These are phyloP conservation scores for Ostreobium quekettii DNA, from an alignment of 139 green algal species.

Conservation along the genomic window DNA sequence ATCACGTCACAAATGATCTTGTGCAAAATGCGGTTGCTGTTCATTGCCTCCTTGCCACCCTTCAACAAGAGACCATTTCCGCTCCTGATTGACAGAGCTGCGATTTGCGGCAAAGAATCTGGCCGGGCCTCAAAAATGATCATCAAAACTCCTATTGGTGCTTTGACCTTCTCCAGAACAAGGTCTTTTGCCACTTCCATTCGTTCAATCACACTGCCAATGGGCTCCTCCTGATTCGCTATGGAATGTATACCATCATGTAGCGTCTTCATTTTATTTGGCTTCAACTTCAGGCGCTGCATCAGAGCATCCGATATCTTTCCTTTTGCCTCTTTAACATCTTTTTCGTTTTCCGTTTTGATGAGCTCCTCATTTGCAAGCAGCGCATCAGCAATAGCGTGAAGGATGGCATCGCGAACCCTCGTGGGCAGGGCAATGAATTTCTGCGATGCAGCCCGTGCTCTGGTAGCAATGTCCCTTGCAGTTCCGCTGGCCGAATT, in stretches of 20 bases:
- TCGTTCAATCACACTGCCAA: constrained; percentile 51
- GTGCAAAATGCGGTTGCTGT: constrained; percentile 79
- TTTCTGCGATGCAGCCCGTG: constrained; percentile 60
- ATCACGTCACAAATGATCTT: constrained; percentile 48
- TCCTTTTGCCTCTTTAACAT: constrained; percentile 49
- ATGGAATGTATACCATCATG: constrained; percentile 62
- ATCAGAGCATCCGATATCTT: constrained; percentile 68
- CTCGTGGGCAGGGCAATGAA: constrained; percentile 67
- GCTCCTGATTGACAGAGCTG: constrained; percentile 67
- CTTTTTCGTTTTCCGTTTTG: constrained; percentile 71
- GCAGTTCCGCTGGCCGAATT: too few species aligned
- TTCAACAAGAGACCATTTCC: constrained; percentile 37
- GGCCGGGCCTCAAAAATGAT: constrained; percentile 98
- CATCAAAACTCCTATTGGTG: constrained; percentile 91
- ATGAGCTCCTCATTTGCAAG: constrained; percentile 63
- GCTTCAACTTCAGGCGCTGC: constrained; percentile 89
- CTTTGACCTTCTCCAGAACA: constrained; percentile 82
- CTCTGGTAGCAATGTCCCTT: constrained; percentile 47
- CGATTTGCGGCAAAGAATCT: constrained; percentile 93
- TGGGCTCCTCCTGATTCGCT: constrained; percentile 53
- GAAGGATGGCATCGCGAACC: constrained; percentile 58
- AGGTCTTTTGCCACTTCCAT: constrained; percentile 86
- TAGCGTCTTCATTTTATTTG: constrained; percentile 82
- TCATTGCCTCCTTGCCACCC: constrained; percentile 89
- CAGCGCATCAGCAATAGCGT: constrained; percentile 71